Percentiles rank a stretch among this genome's conserved stretches.
Evolutionary conservation across 148 eudicot species (phyloP).

Genomic region (Rheum nobile): DNA sequence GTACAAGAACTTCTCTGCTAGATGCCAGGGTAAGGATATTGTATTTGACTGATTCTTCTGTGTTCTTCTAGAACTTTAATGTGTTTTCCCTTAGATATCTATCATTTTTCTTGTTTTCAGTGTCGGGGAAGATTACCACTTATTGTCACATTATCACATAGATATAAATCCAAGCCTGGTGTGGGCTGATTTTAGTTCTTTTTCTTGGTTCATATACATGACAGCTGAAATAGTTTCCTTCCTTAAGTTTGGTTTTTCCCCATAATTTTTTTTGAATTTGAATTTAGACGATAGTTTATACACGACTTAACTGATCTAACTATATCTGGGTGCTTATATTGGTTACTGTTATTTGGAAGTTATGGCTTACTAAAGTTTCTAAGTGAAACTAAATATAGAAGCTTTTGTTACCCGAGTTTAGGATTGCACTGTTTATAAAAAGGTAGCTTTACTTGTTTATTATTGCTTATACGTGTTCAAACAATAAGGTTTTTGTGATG

Average conservation of each 20-base stretch:
- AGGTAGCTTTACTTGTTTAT: background rate
- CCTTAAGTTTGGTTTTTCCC: background rate
- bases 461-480: background rate
- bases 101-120: background rate
- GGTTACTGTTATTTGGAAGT: background rate
- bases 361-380: no score
- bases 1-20: conserved; percentile 50
- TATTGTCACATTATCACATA: background rate
- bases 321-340: background rate
- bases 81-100: background rate
- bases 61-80: background rate
- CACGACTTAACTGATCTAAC: background rate
- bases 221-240: background rate
- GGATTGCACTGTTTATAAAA: background rate
- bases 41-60: background rate
- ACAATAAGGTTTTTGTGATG: background rate
- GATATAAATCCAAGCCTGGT: background rate
- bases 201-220: background rate
- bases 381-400: background rate
- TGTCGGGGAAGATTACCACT: background rate
- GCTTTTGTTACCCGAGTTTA: background rate
- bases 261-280: background rate
- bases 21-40: conserved; percentile 46
- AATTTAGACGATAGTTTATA: background rate
- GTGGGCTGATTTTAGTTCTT: background rate